phyloP scores from a whole-genome alignment of 805 yeast genomes.

The Sungouiozyma ichnusensis region DNA sequence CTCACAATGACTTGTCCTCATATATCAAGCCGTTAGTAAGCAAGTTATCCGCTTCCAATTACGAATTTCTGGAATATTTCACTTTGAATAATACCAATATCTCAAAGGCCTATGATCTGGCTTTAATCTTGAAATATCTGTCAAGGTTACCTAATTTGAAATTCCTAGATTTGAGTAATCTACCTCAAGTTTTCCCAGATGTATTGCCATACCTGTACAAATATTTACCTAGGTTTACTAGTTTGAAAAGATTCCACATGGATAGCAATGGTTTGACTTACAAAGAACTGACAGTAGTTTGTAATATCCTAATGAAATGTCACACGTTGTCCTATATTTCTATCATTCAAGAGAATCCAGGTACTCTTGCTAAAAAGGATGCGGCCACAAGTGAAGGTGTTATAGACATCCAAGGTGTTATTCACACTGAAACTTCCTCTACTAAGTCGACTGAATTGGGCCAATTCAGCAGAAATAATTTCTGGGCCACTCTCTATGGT shows the following conservation, averaged over 20 bases:
- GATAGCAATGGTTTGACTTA: slow-evolving; percentile 56
- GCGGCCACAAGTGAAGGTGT: neutral
- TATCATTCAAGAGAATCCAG: slow-evolving; percentile 35
- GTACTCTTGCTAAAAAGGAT: neutral
- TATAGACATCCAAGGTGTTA: neutral
- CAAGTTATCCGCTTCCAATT: slow-evolving; percentile 15
- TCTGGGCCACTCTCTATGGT: slow-evolving; percentile 55
- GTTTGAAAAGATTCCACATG: slow-evolving; percentile 54
- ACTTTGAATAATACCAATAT: slow-evolving; percentile 59
- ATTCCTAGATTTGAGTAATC: slow-evolving; percentile 65
- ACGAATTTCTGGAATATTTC: slow-evolving; percentile 33
- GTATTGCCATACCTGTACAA: slow-evolving; percentile 47
- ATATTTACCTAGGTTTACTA: slow-evolving; percentile 56
- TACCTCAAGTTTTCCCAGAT: slow-evolving; percentile 56
- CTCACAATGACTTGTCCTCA: slow-evolving; percentile 57
- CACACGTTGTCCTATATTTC: slow-evolving; percentile 57
- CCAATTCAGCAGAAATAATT: slow-evolving; percentile 40
- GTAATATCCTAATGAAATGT: slow-evolving; percentile 69
- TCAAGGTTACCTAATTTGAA: slow-evolving; percentile 48
- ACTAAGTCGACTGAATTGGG: neutral
- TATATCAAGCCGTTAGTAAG: slow-evolving; percentile 22
- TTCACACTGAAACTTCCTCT: neutral
- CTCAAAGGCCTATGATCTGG: slow-evolving; percentile 40
- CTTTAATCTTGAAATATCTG: slow-evolving; percentile 38
- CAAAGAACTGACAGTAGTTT: slow-evolving; percentile 45